These are phyloP conservation scores for Rhipidocladum racemiflorum DNA, from an alignment of 176 grass and related monocot species.

Conservation along the genomic window DNA sequence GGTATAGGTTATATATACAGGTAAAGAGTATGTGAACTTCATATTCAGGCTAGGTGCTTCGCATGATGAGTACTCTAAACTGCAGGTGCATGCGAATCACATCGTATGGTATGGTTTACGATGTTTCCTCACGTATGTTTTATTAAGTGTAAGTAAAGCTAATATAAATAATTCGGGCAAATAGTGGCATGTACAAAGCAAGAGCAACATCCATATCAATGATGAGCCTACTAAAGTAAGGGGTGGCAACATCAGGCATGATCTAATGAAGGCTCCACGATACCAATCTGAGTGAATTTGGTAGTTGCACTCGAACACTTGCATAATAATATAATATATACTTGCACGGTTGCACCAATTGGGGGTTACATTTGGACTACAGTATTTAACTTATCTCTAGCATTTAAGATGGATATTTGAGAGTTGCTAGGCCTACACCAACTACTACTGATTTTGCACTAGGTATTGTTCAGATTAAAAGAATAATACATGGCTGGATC, in stretches of 20 bases:
- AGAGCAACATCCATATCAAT: slow-evolving; percentile 20
- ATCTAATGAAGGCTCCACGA: slow-evolving; percentile 6
- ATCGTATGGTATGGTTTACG: not conserved
- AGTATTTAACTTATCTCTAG: slow-evolving; percentile 9
- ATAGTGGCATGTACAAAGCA: not conserved
- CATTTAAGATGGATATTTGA: slow-evolving; percentile 10
- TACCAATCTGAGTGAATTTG: slow-evolving; percentile 39
- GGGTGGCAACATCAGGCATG: slow-evolving; percentile 33
- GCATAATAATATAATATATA: slow-evolving; percentile 3
- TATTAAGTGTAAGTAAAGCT: not conserved
- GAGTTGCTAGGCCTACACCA: slow-evolving; percentile 14
- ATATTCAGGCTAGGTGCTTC: not conserved
- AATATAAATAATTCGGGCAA: not conserved
- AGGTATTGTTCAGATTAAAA: not conserved
- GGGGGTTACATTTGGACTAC: not conserved
- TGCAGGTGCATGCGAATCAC: not conserved
- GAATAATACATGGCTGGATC: not conserved
- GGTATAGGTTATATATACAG: not conserved
- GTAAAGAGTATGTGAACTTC: not conserved
- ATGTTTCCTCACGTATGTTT: not conserved
- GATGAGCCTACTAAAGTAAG: slow-evolving; percentile 9
- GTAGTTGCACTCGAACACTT: slow-evolving; percentile 5
- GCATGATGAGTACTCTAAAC: slow-evolving; percentile 1
- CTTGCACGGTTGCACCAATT: slow-evolving; percentile 11
- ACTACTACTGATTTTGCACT: slow-evolving; percentile 17